Evolutionary conservation across 352 stramenopile species (phyloP).

Genomic region (Phytophthora parvispora): DNA sequence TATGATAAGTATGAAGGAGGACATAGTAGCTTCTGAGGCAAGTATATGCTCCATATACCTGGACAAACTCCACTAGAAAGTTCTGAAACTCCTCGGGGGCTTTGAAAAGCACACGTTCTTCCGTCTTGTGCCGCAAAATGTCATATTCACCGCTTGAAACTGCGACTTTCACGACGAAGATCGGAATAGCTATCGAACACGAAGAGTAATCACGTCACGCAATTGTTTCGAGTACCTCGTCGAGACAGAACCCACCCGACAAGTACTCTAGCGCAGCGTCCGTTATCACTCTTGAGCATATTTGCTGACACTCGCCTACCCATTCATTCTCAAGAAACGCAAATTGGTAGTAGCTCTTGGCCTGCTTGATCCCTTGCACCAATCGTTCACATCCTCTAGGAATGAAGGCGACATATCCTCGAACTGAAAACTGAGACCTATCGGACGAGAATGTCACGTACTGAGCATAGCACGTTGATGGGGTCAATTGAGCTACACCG

Average conservation of each 20-base stretch:
- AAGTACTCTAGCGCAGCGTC: slow-evolving; percentile 30
- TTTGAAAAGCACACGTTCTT: slow-evolving; percentile 44
- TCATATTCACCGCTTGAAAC: slow-evolving; percentile 43
- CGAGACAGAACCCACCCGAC: slow-evolving; percentile 36
- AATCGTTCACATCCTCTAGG: slow-evolving; percentile 42
- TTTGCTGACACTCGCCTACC: slow-evolving; percentile 63
- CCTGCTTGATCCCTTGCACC: slow-evolving; percentile 60
- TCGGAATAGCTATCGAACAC: slow-evolving; percentile 60
- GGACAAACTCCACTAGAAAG: slow-evolving; percentile 54
- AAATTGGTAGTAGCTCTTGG: slow-evolving; percentile 79
- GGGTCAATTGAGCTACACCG: background rate
- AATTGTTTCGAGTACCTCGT: slow-evolving; percentile 3
- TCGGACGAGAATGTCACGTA: slow-evolving; percentile 43
- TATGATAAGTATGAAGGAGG: background rate
- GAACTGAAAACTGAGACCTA: slow-evolving; percentile 42
- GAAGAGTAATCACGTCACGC: too few species aligned
- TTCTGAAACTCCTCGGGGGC: slow-evolving; percentile 41
- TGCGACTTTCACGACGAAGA: slow-evolving; percentile 82
- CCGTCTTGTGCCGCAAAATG: slow-evolving; percentile 30
- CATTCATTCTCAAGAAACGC: slow-evolving; percentile 72
- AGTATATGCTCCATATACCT: too few species aligned
- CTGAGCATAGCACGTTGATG: slow-evolving; percentile 11
- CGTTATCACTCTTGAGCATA: slow-evolving; percentile 62
- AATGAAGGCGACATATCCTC: slow-evolving; percentile 67
- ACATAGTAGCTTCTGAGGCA: too few species aligned